Evolutionary conservation across 1,284 basidiomycete species (phyloP), one percentile per base, ranked within the genome.

Genomic region (Phaffia rhodozyma): DNA sequence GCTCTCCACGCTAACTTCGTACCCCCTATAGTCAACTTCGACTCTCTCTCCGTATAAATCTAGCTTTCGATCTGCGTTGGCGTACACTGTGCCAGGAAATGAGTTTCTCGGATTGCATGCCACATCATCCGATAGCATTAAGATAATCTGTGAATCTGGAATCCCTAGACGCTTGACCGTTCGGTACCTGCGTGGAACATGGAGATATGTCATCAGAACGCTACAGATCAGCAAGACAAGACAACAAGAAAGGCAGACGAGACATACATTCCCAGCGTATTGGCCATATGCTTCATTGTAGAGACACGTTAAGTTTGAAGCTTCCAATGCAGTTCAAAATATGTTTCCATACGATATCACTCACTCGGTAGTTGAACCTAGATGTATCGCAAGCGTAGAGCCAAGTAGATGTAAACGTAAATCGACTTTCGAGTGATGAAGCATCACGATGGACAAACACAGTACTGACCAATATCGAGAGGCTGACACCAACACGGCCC

Each of bases 161-260:
- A 99, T 96, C 5, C 94, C 96, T 7, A 99, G 84, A 2, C 93
- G 86, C 74, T 98, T 98, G 60, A 99, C 91, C 1, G 93, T 97
- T 61, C 96, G 89, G 73, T 98, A 98, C 87, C 88, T 91, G 66
- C 11, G 4, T 29, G 21, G 38, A 50, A 38, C 25, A 49, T 11
- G 29, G 34, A 48, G 58, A 55, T 30, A 54, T n/a, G n/a, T 32
- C n/a, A 25, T 3, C 34, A 32, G 47, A 30, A 27, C 5, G 25
- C 7, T 1, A 27, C 43, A 43, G 38, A 30, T 9, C 32, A 13
- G 20, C 23, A 43, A 18, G 53, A 43, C 7, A 43, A 16, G 5
- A 43, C 13, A 43, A 16, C 16, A 43, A 13, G 32, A 47, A 34
- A 65, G 1, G 48, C n/a, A 32, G 53, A 55, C 63, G 27, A 63